phyloP scores from a whole-genome alignment of 176 grass and related monocot genomes.

The Juncus inflexus region DNA sequence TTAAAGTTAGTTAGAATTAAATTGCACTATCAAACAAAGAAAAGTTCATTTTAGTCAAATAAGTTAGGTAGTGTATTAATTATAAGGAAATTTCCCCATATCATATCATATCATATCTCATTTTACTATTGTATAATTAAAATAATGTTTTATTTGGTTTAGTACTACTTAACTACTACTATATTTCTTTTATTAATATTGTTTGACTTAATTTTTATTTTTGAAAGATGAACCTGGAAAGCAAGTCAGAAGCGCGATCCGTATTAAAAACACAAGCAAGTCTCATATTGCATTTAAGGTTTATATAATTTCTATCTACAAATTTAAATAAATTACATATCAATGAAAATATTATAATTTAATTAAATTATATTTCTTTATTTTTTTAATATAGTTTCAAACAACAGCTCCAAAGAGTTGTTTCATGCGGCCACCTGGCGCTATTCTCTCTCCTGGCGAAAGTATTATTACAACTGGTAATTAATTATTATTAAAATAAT shows the following conservation, averaged over 20 bases:
- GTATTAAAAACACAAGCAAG: constrained; percentile 98
- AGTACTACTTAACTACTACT: background rate
- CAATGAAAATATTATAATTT: too few relatives aligned
- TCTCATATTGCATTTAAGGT: constrained; percentile 96
- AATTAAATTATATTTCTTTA: background rate
- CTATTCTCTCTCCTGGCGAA: constrained; percentile 94
- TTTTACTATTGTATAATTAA: too few relatives aligned
- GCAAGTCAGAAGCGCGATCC: constrained; percentile 83
- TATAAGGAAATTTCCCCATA: too few relatives aligned
- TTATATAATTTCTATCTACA: constrained; percentile 1
- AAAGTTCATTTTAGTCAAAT: too few relatives aligned
- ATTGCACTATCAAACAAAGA: too few relatives aligned
- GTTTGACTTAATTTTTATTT: constrained; percentile 15
- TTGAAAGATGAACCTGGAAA: constrained; percentile 92
- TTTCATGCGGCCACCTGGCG: constrained; percentile 95
- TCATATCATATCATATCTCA: too few relatives aligned
- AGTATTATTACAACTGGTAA: constrained; percentile 92
- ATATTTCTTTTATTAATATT: background rate
- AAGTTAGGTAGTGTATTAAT: too few relatives aligned
- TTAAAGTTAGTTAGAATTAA: too few relatives aligned
- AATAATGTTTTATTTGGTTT: background rate
- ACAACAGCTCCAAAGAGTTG: constrained; percentile 97
- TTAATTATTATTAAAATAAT: constrained; percentile 14
- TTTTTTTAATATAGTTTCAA: constrained; percentile 70
- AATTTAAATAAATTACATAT: too few relatives aligned